Evolutionary conservation across 2,329 filamentous ascomycete species (phyloP), one percentile per base, ranked within the genome.

Genomic region (Fusarium zealandicum): DNA sequence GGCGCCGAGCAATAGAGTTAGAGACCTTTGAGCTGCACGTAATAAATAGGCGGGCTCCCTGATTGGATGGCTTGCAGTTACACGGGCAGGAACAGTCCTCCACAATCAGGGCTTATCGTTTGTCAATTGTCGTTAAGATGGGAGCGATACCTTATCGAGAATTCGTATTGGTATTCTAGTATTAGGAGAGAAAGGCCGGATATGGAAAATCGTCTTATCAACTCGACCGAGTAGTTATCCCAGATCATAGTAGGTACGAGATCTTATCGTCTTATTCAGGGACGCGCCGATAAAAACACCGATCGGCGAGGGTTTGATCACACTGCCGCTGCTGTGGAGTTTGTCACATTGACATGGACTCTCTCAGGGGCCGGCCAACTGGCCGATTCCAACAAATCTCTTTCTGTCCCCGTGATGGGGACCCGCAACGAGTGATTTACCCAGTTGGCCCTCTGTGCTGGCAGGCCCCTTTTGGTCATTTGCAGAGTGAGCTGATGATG

Each of bases 341-440:
- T 46, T 17, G 16, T 20, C 22, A n/a, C 9, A 20, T 12, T 6
- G 35, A 18, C 17, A 13, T 25, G 22, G 12, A 22, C 17, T 25
- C 14, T 38, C 11, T 27, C 20, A 38, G 33, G 33, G 44, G 35
- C 6, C 11, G 14, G 36, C 44, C 44, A 32, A 36, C 33, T 46
- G 43, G 33, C 43, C 33, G 33, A 37, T 28, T 28, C 17, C 45
- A 48, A 56, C 45, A 48, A 56, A 57, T 59, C 52, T 51, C 47
- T 51, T 55, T 50, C 20, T 32, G 51, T 31, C 38, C 58, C 45
- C 49, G 58, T 61, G 58, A 59, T 51, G 17, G 31, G 33, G 56
- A 59, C 54, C 59, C 59, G 59, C 52, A 53, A 13, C 22, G 37
- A 54, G 39, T 48, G 47, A 54, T 61, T 61, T 59, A 13, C 9